Percentiles rank a stretch among this genome's conserved stretches.
phyloP scores from a whole-genome alignment of 306 rosid genomes.

The Carpinus viminea region DNA sequence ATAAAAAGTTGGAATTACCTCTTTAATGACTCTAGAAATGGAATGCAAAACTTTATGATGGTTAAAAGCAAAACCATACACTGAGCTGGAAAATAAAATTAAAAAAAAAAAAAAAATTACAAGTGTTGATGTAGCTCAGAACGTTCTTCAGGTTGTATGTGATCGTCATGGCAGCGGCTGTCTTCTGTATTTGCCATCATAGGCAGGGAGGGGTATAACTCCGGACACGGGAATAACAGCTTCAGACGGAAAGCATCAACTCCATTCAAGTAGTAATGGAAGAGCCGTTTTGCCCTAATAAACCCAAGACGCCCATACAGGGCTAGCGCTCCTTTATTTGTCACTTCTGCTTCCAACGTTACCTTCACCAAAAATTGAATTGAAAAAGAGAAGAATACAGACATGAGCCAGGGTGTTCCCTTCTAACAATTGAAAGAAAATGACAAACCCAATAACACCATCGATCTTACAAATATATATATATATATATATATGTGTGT shows the following conservation, averaged over 20 bases:
- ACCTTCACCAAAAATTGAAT: slow-evolving; percentile 43
- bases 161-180: slow-evolving; percentile 29
- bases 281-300: slow-evolving; percentile 85
- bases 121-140: slow-evolving; percentile 19
- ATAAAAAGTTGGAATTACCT: neutral
- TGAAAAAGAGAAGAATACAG: neutral
- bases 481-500: too few relatives aligned
- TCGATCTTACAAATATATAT: neutral
- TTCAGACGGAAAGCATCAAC: slow-evolving; percentile 97
- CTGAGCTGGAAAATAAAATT: slow-evolving; percentile 15
- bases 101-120: neutral
- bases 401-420: neutral
- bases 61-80: neutral
- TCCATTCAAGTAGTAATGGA: slow-evolving; percentile 94
- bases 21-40: neutral
- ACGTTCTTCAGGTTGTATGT: slow-evolving; percentile 23
- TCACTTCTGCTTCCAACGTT: slow-evolving; percentile 94
- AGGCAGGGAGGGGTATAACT: slow-evolving; percentile 41
- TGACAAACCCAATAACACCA: neutral
- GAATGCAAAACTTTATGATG: neutral
- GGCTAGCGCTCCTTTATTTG: slow-evolving; percentile 94
- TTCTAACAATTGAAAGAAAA: neutral
- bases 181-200: slow-evolving; percentile 31
- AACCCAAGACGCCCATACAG: slow-evolving; percentile 94
- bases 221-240: slow-evolving; percentile 63